A percentile compares a stretch with the other conserved stretches of the same genome.
Conservation (phyloP, 2,329 filamentous ascomycete genomes). For the Fusarium odoratissimum region DNA sequence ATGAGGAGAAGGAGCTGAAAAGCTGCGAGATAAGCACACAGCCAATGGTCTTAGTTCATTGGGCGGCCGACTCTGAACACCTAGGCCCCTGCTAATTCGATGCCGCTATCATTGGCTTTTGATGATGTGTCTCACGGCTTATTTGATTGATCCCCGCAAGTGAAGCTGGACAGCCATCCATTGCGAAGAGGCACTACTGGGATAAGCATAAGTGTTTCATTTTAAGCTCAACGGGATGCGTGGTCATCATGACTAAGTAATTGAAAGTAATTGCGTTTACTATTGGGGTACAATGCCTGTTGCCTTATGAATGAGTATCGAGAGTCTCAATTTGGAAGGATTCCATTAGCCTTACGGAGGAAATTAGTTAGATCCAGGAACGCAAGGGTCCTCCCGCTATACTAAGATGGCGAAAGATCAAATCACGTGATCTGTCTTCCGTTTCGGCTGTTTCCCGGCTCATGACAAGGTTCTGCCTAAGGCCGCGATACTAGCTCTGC, state of each 20-base stretch:
- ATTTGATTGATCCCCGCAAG: conserved; percentile 21
- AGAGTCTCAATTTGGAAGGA: background rate
- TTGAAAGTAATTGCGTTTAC: background rate
- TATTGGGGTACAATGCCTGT: background rate
- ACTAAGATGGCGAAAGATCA: background rate
- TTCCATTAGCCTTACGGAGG: background rate
- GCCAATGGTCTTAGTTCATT: conserved; percentile 20
- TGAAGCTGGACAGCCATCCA: conserved; percentile 16
- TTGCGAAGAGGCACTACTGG: background rate
- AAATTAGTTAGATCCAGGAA: conserved; percentile 9
- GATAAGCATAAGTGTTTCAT: conserved; percentile 8
- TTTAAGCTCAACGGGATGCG: conserved; percentile 8
- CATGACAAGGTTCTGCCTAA: conserved; percentile 44
- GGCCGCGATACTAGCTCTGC: conserved; percentile 43
- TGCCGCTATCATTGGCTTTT: conserved; percentile 39
- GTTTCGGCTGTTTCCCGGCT: conserved; percentile 32
- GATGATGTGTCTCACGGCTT: conserved; percentile 38
- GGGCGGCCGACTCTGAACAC: conserved; percentile 29
- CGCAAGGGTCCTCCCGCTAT: background rate
- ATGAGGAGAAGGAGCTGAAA: conserved; percentile 25
- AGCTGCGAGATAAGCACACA: conserved; percentile 28
- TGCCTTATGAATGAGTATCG: background rate
- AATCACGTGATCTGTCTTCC: conserved; percentile 14
- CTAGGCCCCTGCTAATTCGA: conserved; percentile 32
- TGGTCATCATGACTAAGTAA: conserved; percentile 13